phyloP scores from a whole-genome alignment of 2,329 filamentous ascomycete species.

The Epichloe aotearoae region DNA sequence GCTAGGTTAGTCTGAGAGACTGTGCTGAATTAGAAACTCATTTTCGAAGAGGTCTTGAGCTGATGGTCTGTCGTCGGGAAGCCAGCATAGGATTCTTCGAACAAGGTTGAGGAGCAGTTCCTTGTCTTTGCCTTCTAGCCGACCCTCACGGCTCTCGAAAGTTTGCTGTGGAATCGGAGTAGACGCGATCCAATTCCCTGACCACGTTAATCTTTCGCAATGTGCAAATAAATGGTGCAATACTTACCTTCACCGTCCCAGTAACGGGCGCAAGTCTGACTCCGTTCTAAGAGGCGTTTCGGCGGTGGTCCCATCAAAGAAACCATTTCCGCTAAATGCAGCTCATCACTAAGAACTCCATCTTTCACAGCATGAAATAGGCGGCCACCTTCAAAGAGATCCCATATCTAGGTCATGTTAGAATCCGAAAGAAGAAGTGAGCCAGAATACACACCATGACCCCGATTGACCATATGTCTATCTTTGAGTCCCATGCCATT shows the following conservation, averaged over 20 bases:
- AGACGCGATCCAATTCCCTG: too few relatives aligned
- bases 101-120: too few relatives aligned
- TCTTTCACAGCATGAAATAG: slow-evolving; percentile 15
- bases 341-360: slow-evolving; percentile 12
- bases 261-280: slow-evolving; percentile 1
- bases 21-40: too few relatives aligned
- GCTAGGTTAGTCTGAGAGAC: too few relatives aligned
- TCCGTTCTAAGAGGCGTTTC: slow-evolving; percentile 20
- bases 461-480: slow-evolving; percentile 23
- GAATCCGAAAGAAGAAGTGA: background rate
- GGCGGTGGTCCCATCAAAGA: slow-evolving; percentile 22
- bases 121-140: too few relatives aligned
- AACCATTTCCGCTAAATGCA: slow-evolving; percentile 23
- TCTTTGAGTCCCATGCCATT: slow-evolving; percentile 20
- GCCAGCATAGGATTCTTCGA: too few relatives aligned
- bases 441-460: slow-evolving; percentile 14
- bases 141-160: too few relatives aligned
- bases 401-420: slow-evolving; percentile 15
- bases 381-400: slow-evolving; percentile 17
- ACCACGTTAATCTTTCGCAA: too few relatives aligned
- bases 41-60: too few relatives aligned
- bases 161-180: too few relatives aligned
- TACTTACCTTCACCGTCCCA: background rate
- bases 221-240: background rate
- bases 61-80: too few relatives aligned